These are phyloP conservation scores for Neurospora sp. DNA, from an alignment of 495 filamentous ascomycete species.

Conservation along the genomic window DNA sequence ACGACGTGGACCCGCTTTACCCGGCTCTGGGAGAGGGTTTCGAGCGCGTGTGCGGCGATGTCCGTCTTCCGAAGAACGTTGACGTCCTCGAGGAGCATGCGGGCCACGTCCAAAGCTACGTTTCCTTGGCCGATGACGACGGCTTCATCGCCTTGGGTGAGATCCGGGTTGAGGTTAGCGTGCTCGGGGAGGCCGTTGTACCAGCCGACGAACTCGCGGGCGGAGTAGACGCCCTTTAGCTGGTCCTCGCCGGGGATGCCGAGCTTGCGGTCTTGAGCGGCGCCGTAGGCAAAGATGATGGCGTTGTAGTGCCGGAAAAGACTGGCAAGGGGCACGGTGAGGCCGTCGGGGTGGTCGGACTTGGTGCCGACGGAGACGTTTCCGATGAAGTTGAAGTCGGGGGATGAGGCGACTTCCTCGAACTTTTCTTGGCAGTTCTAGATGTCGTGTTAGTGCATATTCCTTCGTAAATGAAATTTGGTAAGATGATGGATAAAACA, in stretches of 20 bases:
- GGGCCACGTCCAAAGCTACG: constrained; percentile 86
- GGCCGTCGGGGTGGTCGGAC: constrained; percentile 27
- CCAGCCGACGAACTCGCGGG: constrained; percentile 93
- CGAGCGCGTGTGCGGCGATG: constrained; percentile 74
- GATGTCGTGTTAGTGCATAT: neutral
- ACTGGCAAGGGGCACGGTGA: constrained; percentile 53
- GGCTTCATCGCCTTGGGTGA: constrained; percentile 70
- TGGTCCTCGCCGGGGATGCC: constrained; percentile 71
- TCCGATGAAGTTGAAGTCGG: constrained; percentile 83
- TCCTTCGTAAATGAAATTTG: neutral
- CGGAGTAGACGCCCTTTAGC: constrained; percentile 69
- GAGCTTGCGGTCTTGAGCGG: constrained; percentile 68
- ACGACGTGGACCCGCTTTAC: constrained; percentile 75
- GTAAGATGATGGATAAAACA: neutral
- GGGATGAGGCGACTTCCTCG: constrained; percentile 68
- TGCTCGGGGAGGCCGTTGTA: constrained; percentile 93
- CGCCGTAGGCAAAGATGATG: constrained; percentile 86
- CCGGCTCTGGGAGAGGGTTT: constrained; percentile 58
- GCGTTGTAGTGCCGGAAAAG: constrained; percentile 83
- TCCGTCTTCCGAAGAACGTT: constrained; percentile 70
- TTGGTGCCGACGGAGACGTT: constrained; percentile 70
- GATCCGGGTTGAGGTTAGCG: constrained; percentile 61
- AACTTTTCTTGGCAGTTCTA: constrained; percentile 95
- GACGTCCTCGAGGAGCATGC: constrained; percentile 69
- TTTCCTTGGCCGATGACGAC: constrained; percentile 92